Evolutionary conservation across 345 rosid species (phyloP).

Genomic region (Lepidium aucheri): DNA sequence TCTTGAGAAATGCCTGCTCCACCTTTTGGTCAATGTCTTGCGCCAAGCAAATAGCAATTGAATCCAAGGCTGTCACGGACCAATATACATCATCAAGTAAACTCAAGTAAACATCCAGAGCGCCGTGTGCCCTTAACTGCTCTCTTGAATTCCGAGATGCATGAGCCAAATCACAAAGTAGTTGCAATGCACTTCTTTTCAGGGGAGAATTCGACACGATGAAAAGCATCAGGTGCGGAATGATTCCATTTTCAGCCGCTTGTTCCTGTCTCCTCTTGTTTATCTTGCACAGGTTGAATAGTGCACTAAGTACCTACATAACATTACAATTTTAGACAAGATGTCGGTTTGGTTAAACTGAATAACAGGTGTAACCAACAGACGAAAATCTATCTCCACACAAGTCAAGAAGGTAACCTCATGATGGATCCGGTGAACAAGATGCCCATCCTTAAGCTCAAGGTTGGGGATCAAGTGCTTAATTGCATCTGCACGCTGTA

Average conservation of each 20-base stretch:
- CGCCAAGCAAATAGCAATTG: conserved; percentile 94
- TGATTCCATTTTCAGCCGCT: conserved; percentile 98
- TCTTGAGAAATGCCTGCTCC: conserved; percentile 85
- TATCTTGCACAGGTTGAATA: conserved; percentile 97
- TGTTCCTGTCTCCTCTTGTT: conserved; percentile 99
- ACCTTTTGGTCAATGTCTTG: conserved; percentile 96
- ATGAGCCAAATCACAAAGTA: conserved; percentile 98
- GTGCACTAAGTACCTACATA: conserved; percentile 85
- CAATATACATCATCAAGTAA: conserved; percentile 80
- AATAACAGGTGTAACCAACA: not conserved
- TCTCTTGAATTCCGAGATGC: conserved; percentile 98
- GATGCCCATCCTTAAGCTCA: conserved; percentile 77
- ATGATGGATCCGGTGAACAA: conserved; percentile 64
- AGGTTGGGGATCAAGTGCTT: conserved; percentile 95
- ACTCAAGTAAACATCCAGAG: conserved; percentile 86
- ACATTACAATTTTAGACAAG: not conserved
- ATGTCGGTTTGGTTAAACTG: not conserved
- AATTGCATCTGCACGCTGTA: conserved; percentile 97
- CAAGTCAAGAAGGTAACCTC: conserved; percentile 50
- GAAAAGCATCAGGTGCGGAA: conserved; percentile 90
- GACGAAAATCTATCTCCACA: not conserved
- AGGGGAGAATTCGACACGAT: conserved; percentile 70
- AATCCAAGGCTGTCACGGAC: conserved; percentile 94
- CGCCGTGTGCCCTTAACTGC: conserved; percentile 95
- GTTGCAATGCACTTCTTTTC: conserved; percentile 77